These are phyloP conservation scores for Polyporus arcularius DNA, from an alignment of 768 basidiomycete species.

Conservation along the genomic window DNA sequence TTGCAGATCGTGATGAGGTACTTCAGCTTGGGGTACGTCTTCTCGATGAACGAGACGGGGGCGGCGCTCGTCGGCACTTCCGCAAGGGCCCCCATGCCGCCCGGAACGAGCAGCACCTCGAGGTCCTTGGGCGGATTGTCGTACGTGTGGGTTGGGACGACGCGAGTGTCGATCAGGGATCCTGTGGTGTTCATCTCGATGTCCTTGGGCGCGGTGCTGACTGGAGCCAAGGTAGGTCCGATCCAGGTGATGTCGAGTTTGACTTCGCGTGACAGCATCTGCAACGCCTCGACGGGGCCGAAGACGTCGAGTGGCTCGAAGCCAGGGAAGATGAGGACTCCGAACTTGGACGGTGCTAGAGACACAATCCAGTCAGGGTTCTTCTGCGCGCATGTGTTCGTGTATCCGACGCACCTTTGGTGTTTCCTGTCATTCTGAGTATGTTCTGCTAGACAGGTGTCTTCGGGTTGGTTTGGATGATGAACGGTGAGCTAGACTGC, in stretches of 20 bases:
- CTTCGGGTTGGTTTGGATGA: no score
- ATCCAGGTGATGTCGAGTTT: background rate
- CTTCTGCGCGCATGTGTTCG: no score
- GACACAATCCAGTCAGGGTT: no score
- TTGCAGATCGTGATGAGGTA: no score
- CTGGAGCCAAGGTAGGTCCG: background rate
- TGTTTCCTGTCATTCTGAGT: no score
- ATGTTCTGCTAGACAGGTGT: no score
- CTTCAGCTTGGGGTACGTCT: no score
- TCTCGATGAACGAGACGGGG: no score
- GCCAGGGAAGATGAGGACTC: background rate
- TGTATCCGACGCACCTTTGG: no score
- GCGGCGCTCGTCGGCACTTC: no score
- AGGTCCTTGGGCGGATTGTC: background rate
- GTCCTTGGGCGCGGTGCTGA: background rate
- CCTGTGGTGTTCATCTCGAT: background rate
- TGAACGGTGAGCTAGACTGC: no score
- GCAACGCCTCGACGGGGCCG: background rate
- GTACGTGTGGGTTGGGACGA: background rate
- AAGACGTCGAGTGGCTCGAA: background rate
- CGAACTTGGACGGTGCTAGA: background rate
- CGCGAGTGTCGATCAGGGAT: background rate
- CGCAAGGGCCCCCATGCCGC: background rate
- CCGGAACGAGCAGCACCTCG: conserved; percentile 1
- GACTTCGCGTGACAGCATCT: background rate